Conservation (phyloP, 192 early-diverging fungal genomes). For the Coemansia sp. region DNA sequence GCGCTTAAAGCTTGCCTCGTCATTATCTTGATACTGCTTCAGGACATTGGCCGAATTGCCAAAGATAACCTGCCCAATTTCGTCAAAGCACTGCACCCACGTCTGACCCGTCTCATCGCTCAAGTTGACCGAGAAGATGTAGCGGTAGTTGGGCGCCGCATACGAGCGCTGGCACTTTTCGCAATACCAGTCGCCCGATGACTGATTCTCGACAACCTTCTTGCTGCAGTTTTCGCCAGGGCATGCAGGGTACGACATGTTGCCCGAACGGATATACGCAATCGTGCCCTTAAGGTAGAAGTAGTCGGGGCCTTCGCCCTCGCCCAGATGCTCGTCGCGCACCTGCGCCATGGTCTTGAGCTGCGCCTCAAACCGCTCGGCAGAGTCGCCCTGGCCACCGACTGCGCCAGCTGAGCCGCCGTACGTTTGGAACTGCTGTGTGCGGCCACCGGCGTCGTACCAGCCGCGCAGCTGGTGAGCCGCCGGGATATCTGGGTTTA, state of each 20-base stretch:
- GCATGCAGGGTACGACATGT: conserved; percentile 82
- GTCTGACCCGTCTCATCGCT: conserved; percentile 76
- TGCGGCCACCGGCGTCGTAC: conserved; percentile 41
- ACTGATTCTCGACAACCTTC: conserved; percentile 70
- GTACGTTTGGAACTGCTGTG: conserved; percentile 35
- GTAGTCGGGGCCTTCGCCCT: conserved; percentile 68
- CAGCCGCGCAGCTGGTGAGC: conserved; percentile 72
- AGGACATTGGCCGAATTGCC: conserved; percentile 71
- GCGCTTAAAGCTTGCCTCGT: conserved; percentile 55
- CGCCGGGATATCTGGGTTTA: conserved; percentile 78
- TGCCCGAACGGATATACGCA: conserved; percentile 66
- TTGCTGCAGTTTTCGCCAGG: conserved; percentile 77
- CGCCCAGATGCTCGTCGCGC: conserved; percentile 67
- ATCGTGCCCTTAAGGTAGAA: conserved; percentile 72
- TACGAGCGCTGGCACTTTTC: conserved; percentile 80
- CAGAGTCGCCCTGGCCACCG: conserved; percentile 11
- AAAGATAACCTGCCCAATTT: conserved; percentile 64
- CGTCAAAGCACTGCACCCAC: conserved; percentile 89
- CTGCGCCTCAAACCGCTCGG: conserved; percentile 30
- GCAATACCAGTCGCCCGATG: conserved; percentile 74
- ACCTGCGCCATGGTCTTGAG: conserved; percentile 67
- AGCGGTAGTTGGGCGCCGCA: conserved; percentile 76
- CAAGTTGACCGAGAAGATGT: conserved; percentile 69
- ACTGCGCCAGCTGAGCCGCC: conserved; percentile 22
- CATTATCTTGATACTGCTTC: conserved; percentile 51